A percentile compares a stretch with the other conserved stretches of the same genome.
phyloP scores from a whole-genome alignment of 768 basidiomycete genomes.

The Gautieria morchelliformis region DNA sequence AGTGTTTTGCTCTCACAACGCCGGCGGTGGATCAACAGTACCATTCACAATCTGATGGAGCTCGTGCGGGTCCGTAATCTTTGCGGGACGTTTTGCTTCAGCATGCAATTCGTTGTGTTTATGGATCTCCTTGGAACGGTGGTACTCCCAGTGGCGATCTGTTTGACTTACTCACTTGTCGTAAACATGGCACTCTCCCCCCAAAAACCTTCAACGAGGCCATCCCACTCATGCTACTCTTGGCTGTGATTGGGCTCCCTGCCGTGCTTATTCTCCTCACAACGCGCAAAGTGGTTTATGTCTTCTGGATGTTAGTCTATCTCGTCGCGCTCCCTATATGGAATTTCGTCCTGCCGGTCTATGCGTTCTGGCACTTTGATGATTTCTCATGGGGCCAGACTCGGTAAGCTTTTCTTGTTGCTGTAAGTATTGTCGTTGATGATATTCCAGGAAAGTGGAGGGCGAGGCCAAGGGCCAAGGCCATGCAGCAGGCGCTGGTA shows the following conservation, averaged over 20 bases:
- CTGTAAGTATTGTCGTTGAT: slow-evolving; percentile 12
- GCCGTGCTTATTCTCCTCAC: slow-evolving; percentile 89
- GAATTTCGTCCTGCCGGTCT: slow-evolving; percentile 91
- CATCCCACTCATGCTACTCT: slow-evolving; percentile 84
- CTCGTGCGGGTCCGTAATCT: slow-evolving; percentile 93
- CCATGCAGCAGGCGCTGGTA: slow-evolving; percentile 59
- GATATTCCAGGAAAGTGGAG: slow-evolving; percentile 70
- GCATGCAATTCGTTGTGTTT: slow-evolving; percentile 99
- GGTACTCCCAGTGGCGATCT: slow-evolving; percentile 90
- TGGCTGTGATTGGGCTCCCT: slow-evolving; percentile 88
- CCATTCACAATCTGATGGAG: slow-evolving; percentile 99
- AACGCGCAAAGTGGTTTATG: slow-evolving; percentile 89
- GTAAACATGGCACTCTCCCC: slow-evolving; percentile 65
- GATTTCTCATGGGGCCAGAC: slow-evolving; percentile 99
- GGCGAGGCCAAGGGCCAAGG: slow-evolving; percentile 77
- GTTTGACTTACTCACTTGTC: slow-evolving; percentile 81
- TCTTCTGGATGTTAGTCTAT: slow-evolving; percentile 98
- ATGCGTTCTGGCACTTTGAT: slow-evolving; percentile 99
- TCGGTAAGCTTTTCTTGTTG: slow-evolving; percentile 42
- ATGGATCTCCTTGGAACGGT: slow-evolving; percentile 91
- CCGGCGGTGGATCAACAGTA: slow-evolving; percentile 98
- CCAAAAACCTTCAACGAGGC: slow-evolving; percentile 84
- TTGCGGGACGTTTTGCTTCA: slow-evolving; percentile 99
- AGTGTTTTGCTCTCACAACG: slow-evolving; percentile 89
- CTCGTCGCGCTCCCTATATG: slow-evolving; percentile 87